Evolutionary conservation across 164 flowering plant species (phyloP).

Genomic region (Annona squamosa): DNA sequence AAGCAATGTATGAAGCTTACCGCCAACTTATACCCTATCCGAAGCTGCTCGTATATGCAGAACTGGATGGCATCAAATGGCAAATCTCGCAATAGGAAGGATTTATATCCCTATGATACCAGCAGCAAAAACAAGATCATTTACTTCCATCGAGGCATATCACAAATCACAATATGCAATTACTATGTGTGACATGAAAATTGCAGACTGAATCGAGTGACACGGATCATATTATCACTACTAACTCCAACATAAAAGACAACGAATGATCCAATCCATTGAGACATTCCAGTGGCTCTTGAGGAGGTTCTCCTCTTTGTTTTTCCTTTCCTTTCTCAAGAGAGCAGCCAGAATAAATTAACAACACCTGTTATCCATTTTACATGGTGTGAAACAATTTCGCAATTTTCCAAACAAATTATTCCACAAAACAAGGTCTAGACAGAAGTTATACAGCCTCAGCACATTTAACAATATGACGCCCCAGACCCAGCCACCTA

Average conservation of each 20-base stretch:
- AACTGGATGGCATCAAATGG: slow-evolving; percentile 98
- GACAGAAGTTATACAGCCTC: neutral
- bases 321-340: neutral
- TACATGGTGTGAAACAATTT: neutral
- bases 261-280: neutral
- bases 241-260: neutral
- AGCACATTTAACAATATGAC: too few relatives aligned
- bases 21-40: slow-evolving; percentile 78
- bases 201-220: neutral
- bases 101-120: slow-evolving; percentile 71
- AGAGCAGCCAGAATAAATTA: neutral
- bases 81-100: slow-evolving; percentile 86
- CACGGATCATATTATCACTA: neutral
- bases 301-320: too few relatives aligned
- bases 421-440: neutral
- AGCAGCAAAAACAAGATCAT: neutral
- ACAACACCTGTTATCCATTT: neutral
- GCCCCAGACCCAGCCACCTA: too few relatives aligned
- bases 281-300: too few relatives aligned
- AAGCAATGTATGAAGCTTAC: slow-evolving; percentile 32
- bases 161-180: neutral
- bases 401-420: neutral
- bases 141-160: neutral
- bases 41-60: slow-evolving; percentile 94
- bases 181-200: neutral